Evolutionary conservation across 768 basidiomycete species (phyloP).

Genomic region (Phaffia australis): DNA sequence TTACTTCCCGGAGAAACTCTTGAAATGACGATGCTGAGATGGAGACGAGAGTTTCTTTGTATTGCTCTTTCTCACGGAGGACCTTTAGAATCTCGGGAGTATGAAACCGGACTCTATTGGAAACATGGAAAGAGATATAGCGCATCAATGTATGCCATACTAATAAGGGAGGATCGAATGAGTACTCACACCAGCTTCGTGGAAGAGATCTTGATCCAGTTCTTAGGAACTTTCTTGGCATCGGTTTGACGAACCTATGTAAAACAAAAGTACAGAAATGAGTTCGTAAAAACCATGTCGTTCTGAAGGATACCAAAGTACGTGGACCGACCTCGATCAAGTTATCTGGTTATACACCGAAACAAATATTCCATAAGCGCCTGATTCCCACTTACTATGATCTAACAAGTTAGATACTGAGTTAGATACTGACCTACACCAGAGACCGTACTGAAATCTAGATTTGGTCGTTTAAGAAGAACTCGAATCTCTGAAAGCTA

Average conservation of each 20-base stretch:
- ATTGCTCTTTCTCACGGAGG: slow-evolving; percentile 61
- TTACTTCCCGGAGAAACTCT: slow-evolving; percentile 59
- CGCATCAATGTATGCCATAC: slow-evolving; percentile 46
- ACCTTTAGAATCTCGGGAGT: slow-evolving; percentile 47
- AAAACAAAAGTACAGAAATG: slow-evolving; percentile 53
- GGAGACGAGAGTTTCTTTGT: slow-evolving; percentile 57
- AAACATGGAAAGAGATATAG: slow-evolving; percentile 44
- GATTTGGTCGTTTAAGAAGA: slow-evolving; percentile 56
- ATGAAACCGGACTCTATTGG: slow-evolving; percentile 50
- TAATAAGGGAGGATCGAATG: slow-evolving; percentile 41
- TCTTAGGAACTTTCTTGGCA: slow-evolving; percentile 34
- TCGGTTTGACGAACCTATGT: slow-evolving; percentile 53
- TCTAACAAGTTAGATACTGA: not conserved
- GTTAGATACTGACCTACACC: slow-evolving; percentile 43
- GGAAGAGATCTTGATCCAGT: slow-evolving; percentile 35
- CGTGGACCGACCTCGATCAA: slow-evolving; percentile 14
- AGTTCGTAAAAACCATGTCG: not conserved
- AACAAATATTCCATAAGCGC: not conserved
- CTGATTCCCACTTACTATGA: too few relatives aligned
- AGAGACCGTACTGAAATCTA: slow-evolving; percentile 56
- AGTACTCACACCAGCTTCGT: not conserved
- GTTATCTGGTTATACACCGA: not conserved
- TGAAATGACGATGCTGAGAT: slow-evolving; percentile 50
- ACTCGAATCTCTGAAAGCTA: slow-evolving; percentile 67
- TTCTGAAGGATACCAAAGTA: slow-evolving; percentile 8